Evolutionary conservation across 2,329 filamentous ascomycete genomes (phyloP).

Genomic region (Ascochyta clinopodiicola): DNA sequence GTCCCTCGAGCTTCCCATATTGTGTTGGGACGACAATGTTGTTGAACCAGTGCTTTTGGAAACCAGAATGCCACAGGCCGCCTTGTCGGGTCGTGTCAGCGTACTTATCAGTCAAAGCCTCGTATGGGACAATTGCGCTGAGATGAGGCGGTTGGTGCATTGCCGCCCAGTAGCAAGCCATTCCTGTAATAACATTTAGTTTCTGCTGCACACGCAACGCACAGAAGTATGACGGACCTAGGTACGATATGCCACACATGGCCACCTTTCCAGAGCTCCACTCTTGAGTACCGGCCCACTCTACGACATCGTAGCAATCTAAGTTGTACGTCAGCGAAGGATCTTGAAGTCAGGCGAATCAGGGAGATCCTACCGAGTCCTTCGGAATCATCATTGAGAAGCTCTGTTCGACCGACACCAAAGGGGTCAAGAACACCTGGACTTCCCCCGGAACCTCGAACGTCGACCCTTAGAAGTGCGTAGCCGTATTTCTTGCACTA

Average conservation of each 20-base stretch:
- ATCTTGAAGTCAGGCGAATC: not conserved
- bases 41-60: constrained; percentile 3
- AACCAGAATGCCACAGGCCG: not conserved
- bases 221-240: not conserved
- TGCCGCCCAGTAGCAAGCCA: constrained; percentile 5
- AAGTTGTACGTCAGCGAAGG: not conserved
- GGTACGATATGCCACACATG: not conserved
- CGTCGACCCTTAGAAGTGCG: not conserved
- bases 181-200: not conserved
- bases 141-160: constrained; percentile 4
- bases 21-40: not conserved
- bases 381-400: not conserved
- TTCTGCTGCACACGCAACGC: not conserved
- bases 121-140: not conserved
- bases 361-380: not conserved
- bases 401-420: not conserved
- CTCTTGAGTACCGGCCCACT: not conserved
- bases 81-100: not conserved
- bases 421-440: not conserved
- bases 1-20: not conserved
- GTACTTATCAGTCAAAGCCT: not conserved
- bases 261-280: not conserved
- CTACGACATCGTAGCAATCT: not conserved
- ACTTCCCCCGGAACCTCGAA: not conserved
- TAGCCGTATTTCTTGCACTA: not conserved